These are phyloP conservation scores for Fallopia convolvulus DNA, from an alignment of 148 eudicot species.

Conservation along the genomic window DNA sequence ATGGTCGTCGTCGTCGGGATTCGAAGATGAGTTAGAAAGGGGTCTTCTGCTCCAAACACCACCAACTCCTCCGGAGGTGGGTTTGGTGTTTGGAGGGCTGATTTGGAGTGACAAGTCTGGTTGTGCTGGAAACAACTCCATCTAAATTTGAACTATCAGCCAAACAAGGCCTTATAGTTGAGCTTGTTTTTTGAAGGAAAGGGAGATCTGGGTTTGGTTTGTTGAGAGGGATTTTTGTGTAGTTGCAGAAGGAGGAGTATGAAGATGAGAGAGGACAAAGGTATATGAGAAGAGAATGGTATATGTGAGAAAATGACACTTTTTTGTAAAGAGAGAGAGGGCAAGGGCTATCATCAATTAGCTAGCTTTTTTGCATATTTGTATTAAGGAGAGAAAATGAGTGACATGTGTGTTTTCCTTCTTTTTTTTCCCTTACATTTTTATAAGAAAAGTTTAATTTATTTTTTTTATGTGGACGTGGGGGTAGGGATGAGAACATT, in stretches of 20 bases:
- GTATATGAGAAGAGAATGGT: conserved; percentile 54
- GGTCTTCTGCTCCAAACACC: background rate
- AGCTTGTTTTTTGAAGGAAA: background rate
- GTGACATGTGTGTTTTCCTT: background rate
- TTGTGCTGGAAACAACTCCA: conserved; percentile 96
- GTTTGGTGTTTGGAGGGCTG: conserved; percentile 67
- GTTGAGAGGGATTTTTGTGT: background rate
- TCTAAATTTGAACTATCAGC: background rate
- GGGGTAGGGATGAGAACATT: conserved; percentile 17
- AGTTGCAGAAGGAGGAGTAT: background rate
- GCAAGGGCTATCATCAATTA: conserved; percentile 39
- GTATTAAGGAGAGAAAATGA: conserved; percentile 23
- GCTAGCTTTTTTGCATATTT: conserved; percentile 33
- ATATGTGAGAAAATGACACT: conserved; percentile 92
- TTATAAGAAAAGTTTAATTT: background rate
- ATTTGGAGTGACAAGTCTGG: conserved; percentile 94
- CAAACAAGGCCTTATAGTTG: background rate
- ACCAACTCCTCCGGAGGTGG: conserved; percentile 21
- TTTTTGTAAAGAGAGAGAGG: conserved; percentile 34
- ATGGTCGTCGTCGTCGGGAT: background rate
- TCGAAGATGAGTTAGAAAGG: conserved; percentile 15
- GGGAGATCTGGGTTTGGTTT: conserved; percentile 4
- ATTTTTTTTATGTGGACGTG: conserved; percentile 34
- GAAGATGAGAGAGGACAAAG: conserved; percentile 8
- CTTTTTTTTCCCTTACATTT: background rate